Conservation (phyloP, 495 filamentous ascomycete species). For the Recurvomyces mirabilis region DNA sequence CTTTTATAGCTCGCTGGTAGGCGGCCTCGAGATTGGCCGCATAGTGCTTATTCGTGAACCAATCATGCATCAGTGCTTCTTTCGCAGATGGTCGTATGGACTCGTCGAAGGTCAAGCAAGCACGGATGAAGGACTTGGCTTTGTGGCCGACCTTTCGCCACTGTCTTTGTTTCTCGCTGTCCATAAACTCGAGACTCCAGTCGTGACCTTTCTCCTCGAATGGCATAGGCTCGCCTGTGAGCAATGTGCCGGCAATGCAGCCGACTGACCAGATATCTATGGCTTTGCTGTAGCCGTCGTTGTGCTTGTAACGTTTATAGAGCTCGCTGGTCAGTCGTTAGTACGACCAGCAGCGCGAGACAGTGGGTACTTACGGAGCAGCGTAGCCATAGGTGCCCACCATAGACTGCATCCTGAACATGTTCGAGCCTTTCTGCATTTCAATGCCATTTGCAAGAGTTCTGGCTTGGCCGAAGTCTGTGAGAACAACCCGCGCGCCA, state of each 20-base stretch:
- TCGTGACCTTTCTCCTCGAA: slow-evolving; percentile 1
- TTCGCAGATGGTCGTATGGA: slow-evolving; percentile 40
- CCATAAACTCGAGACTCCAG: slow-evolving; percentile 27
- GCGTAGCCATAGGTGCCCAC: slow-evolving; percentile 56
- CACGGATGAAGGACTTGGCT: slow-evolving; percentile 44
- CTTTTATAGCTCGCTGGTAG: slow-evolving; percentile 36
- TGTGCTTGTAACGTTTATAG: background rate
- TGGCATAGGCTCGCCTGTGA: slow-evolving; percentile 39
- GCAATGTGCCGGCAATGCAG: slow-evolving; percentile 38
- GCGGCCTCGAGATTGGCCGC: slow-evolving; percentile 35
- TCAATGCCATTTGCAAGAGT: slow-evolving; percentile 1
- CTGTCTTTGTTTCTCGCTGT: slow-evolving; percentile 21
- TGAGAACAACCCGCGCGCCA: slow-evolving; percentile 48
- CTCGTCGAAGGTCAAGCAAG: slow-evolving; percentile 43
- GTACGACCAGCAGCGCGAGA: slow-evolving; percentile 13
- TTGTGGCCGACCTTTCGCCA: slow-evolving; percentile 33
- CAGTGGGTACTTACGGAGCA: slow-evolving; percentile 53
- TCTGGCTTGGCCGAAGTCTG: slow-evolving; percentile 59
- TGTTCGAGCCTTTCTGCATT: background rate
- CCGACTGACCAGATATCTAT: slow-evolving; percentile 57
- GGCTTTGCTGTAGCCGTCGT: slow-evolving; percentile 46
- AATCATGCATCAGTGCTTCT: slow-evolving; percentile 45
- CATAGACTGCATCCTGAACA: slow-evolving; percentile 43
- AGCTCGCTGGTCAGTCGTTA: slow-evolving; percentile 9
- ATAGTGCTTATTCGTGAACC: slow-evolving; percentile 43